Conservation (phyloP, 345 rosid genomes). For the Rhodomyrtus tomentosa region DNA sequence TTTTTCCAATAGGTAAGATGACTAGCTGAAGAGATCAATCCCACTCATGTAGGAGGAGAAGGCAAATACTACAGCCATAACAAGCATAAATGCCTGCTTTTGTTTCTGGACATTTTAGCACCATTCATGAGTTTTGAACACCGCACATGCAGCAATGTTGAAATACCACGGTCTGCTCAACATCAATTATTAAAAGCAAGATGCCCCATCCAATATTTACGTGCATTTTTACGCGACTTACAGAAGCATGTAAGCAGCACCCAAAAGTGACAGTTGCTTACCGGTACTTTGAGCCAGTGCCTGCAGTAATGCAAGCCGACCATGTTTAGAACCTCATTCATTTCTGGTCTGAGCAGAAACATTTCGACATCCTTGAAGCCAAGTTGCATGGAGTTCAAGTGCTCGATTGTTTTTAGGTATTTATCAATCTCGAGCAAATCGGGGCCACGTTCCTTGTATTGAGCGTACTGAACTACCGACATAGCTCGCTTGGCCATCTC, state of each 20-base stretch:
- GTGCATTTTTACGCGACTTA: not conserved
- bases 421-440: constrained; percentile 27
- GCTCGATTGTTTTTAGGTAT: constrained; percentile 21
- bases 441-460: constrained; percentile 5
- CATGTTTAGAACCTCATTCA: constrained; percentile 33
- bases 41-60: too few relatives aligned
- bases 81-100: too few relatives aligned
- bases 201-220: too few relatives aligned
- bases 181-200: too few relatives aligned
- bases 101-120: too few relatives aligned
- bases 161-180: too few relatives aligned
- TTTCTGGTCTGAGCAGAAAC: constrained; percentile 29
- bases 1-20: too few relatives aligned
- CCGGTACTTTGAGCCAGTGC: constrained; percentile 29
- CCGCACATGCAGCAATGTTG: too few relatives aligned
- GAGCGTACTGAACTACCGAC: constrained; percentile 22
- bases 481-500: constrained; percentile 21
- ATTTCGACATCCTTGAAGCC: constrained; percentile 38
- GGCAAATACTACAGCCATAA: too few relatives aligned
- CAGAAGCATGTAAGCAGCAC: not conserved
- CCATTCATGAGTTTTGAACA: too few relatives aligned
- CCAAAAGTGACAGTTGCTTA: constrained; percentile 4
- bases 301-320: constrained; percentile 49
- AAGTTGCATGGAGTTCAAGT: constrained; percentile 13
- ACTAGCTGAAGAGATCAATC: too few relatives aligned